Evolutionary conservation across 768 basidiomycete genomes (phyloP).

Genomic region (Kwoniella europaea): DNA sequence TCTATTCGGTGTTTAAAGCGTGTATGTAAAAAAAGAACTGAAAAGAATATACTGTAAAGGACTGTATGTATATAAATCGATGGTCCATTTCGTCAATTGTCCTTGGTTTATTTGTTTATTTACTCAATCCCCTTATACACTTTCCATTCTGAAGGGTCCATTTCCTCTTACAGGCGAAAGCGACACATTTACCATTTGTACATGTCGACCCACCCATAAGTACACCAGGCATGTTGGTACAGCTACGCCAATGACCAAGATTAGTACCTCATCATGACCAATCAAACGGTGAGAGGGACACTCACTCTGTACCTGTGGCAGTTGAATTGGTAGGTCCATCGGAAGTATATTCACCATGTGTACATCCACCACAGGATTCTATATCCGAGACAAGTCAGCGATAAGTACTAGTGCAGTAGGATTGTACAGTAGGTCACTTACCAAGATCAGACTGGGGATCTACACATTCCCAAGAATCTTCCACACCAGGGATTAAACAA

Average conservation of each 20-base stretch:
- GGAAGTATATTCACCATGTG: slow-evolving; percentile 13
- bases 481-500: slow-evolving; percentile 12
- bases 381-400: background rate
- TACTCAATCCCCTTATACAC: slow-evolving; percentile 10
- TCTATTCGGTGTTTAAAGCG: too few relatives aligned
- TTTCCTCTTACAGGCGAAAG: slow-evolving; percentile 16
- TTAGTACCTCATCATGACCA: background rate
- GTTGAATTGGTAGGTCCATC: slow-evolving; percentile 1
- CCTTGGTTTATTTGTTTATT: background rate
- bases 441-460: slow-evolving; percentile 20
- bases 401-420: too few relatives aligned
- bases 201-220: slow-evolving; percentile 21
- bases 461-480: slow-evolving; percentile 20
- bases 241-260: slow-evolving; percentile 7
- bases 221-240: slow-evolving; percentile 14
- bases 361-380: slow-evolving; percentile 22
- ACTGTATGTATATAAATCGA: too few relatives aligned
- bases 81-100: too few relatives aligned
- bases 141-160: slow-evolving; percentile 12
- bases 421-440: background rate
- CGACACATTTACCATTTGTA: slow-evolving; percentile 14
- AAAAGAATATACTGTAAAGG: too few relatives aligned
- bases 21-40: too few relatives aligned
- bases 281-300: background rate
- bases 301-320: slow-evolving; percentile 18